Percentiles rank a stretch among this genome's conserved stretches.
phyloP scores from a whole-genome alignment of 1,284 basidiomycete species.

The Mycena citricolor region DNA sequence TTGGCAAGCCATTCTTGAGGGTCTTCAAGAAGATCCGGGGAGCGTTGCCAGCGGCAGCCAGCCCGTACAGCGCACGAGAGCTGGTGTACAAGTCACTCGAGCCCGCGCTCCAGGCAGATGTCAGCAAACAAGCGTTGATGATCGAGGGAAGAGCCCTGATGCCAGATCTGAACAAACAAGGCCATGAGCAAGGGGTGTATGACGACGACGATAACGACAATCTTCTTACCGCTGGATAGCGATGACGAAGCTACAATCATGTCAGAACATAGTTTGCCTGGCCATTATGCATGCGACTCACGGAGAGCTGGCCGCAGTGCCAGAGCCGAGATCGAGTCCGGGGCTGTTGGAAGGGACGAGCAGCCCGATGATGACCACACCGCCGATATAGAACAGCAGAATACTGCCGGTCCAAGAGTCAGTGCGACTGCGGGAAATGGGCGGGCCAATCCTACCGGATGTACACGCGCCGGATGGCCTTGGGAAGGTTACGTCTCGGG shows the following conservation, averaged over 20 bases:
- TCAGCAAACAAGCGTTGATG: too few relatives aligned
- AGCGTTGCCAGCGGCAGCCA: slow-evolving; percentile 76
- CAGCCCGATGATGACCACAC: slow-evolving; percentile 64
- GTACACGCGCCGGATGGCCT: slow-evolving; percentile 72
- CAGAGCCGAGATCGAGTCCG: slow-evolving; percentile 49
- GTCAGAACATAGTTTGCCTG: background rate
- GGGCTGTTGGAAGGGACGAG: slow-evolving; percentile 69
- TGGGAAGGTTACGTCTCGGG: slow-evolving; percentile 66
- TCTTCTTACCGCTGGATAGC: slow-evolving; percentile 2
- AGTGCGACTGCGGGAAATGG: slow-evolving; percentile 8
- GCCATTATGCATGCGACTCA: slow-evolving; percentile 48
- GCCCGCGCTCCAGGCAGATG: slow-evolving; percentile 84
- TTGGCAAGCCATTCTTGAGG: slow-evolving; percentile 73
- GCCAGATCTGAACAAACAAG: too few relatives aligned
- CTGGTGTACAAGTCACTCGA: slow-evolving; percentile 81
- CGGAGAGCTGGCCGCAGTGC: slow-evolving; percentile 71
- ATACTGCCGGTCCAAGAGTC: slow-evolving; percentile 38
- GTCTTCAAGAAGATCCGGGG: slow-evolving; percentile 72
- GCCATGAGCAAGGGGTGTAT: too few relatives aligned
- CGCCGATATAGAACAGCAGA: slow-evolving; percentile 65
- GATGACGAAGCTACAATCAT: slow-evolving; percentile 1
- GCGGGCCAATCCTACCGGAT: slow-evolving; percentile 40
- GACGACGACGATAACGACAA: too few relatives aligned
- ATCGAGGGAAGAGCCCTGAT: too few relatives aligned
- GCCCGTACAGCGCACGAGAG: slow-evolving; percentile 82